phyloP scores from a whole-genome alignment of 352 stramenopile species.

The Pythium coloratum region DNA sequence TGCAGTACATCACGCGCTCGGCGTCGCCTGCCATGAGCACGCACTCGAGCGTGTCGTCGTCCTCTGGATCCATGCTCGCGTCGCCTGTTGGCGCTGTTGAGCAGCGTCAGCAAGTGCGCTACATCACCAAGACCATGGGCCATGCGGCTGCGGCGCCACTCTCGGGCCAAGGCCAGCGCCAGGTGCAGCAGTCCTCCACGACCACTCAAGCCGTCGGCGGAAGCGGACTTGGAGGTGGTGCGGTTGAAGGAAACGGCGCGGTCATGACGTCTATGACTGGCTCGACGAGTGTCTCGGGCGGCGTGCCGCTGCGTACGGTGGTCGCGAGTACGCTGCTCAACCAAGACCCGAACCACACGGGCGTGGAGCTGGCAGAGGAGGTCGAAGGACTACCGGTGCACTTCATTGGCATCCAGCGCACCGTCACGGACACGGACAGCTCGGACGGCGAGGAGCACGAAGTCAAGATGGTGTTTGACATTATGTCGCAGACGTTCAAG shows the following conservation, averaged over 20 bases:
- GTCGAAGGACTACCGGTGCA: conserved; percentile 12
- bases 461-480: conserved; percentile 23
- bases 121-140: conserved; percentile 16
- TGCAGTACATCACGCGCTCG: conserved; percentile 11
- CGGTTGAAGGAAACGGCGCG: neutral
- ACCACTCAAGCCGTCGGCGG: neutral
- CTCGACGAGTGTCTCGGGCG: neutral
- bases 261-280: neutral
- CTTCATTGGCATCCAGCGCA: conserved; percentile 13
- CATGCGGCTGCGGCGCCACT: neutral
- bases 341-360: neutral
- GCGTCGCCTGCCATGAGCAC: neutral
- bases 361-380: conserved; percentile 3
- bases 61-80: neutral
- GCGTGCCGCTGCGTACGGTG: conserved; percentile 18
- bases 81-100: neutral
- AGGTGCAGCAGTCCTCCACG: neutral
- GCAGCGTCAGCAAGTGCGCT: conserved; percentile 18
- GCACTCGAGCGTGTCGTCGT: conserved; percentile 2
- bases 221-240: neutral
- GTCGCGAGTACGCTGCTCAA: conserved; percentile 13
- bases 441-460: conserved; percentile 19
- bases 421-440: conserved; percentile 17
- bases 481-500: conserved; percentile 18
- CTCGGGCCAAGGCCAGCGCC: neutral